phyloP scores from a whole-genome alignment of 2,329 filamentous ascomycete species.

The Talaromyces funiculosus region DNA sequence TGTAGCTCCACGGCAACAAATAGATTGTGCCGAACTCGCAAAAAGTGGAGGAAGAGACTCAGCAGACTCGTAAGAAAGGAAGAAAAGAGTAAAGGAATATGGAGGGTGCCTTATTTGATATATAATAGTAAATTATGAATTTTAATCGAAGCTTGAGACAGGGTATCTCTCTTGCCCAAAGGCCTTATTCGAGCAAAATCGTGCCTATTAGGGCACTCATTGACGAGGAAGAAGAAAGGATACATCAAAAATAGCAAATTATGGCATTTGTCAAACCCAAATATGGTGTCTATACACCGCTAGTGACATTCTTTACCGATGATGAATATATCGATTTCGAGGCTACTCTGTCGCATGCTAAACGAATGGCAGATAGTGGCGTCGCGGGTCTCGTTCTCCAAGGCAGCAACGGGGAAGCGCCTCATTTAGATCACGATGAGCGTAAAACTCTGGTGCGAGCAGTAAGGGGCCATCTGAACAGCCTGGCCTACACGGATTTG shows the following conservation, averaged over 20 bases:
- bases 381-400: constrained; percentile 44
- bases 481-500: neutral
- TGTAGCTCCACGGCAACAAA: neutral
- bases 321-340: constrained; percentile 38
- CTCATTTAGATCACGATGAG: constrained; percentile 48
- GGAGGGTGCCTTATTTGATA: neutral
- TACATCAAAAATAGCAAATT: neutral
- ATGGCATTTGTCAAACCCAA: constrained; percentile 13
- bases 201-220: neutral
- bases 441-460: constrained; percentile 46
- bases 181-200: neutral
- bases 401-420: constrained; percentile 46
- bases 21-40: neutral
- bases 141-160: neutral
- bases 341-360: constrained; percentile 39
- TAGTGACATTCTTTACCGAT: constrained; percentile 46
- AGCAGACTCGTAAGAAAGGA: neutral
- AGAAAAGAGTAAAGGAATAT: neutral
- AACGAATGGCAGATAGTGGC: constrained; percentile 37
- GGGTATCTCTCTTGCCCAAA: too few relatives aligned
- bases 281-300: constrained; percentile 39
- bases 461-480: constrained; percentile 32
- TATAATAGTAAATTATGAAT: neutral
- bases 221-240: neutral
- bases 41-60: neutral